Evolutionary conservation across 352 stramenopile species (phyloP).

Genomic region (Globisporangium emineosum): DNA sequence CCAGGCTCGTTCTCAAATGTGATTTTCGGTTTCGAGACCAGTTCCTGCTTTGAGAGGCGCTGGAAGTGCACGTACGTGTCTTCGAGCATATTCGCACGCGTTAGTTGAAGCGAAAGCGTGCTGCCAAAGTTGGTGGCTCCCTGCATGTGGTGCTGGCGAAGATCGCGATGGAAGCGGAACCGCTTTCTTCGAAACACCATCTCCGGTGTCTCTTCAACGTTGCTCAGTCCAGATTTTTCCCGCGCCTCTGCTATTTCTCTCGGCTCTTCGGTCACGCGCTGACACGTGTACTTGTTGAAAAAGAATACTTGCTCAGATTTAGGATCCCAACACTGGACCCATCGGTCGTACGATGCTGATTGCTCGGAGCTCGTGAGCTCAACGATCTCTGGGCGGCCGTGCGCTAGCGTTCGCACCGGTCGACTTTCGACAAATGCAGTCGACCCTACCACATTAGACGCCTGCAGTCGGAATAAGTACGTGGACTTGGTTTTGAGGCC

Average conservation of each 20-base stretch:
- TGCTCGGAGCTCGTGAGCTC: constrained; percentile 48
- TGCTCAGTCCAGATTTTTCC: constrained; percentile 34
- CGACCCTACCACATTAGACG: constrained; percentile 61
- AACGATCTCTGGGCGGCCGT: constrained; percentile 64
- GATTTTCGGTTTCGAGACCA: constrained; percentile 74
- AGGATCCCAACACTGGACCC: constrained; percentile 87
- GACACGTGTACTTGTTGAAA: constrained; percentile 85
- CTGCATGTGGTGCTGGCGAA: constrained; percentile 41
- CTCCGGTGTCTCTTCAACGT: constrained; percentile 63
- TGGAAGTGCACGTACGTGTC: constrained; percentile 63
- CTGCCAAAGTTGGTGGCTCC: constrained; percentile 27
- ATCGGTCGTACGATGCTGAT: constrained; percentile 41
- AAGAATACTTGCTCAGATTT: constrained; percentile 86
- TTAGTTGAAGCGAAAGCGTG: constrained; percentile 44
- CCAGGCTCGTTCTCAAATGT: constrained; percentile 79
- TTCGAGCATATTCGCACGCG: constrained; percentile 58
- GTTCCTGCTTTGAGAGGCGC: constrained; percentile 37
- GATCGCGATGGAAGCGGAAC: constrained; percentile 80
- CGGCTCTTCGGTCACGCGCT: constrained; percentile 61
- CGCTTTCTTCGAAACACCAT: constrained; percentile 85
- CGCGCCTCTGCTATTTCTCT: constrained; percentile 40
- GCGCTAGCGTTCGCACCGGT: constrained; percentile 50
- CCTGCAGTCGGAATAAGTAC: constrained; percentile 69
- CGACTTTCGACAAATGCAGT: constrained; percentile 63
- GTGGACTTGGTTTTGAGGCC: constrained; percentile 39